Evolutionary conservation across 2,329 filamentous ascomycete species (phyloP), one percentile per base, ranked within the genome.

Genomic region (Fusarium odoratissimum): DNA sequence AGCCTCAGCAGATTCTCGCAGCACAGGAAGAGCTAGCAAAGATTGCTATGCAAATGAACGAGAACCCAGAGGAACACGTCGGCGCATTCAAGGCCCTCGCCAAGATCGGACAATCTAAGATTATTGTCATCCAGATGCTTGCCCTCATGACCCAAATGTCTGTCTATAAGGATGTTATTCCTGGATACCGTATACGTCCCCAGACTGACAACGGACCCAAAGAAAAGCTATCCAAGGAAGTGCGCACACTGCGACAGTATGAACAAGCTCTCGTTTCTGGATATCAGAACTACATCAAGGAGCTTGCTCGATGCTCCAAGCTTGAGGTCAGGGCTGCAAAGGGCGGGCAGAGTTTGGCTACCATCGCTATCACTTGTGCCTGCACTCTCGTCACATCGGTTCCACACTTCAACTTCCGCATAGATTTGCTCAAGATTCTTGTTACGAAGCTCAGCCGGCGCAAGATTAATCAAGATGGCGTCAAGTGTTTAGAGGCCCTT

Each of bases 351-450:
- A 86, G 82, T 61, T 80, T 98, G 30, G 89, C 91, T 11, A 92
- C 87, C 58, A 88, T 97, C 31, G 95, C 96, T 7, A 91, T 97
- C 64, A 92, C 91, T 46, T 99, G 96, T 80, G 92, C 93, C 4
- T 97, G 95, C 82, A 92, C 89, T 35, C 87, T 99, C 21, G 83
- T 98, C 44, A 90, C 89, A 25, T 87, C 92, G 4, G 95, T 98
- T 2, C 94, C 96, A 7, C 97, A 99, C 84, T 99, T 99, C 89
- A 99, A 99, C 85, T 98, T 97, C 82, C 92, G 96, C 44, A 89
- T 87, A 54, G 95, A 99, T 59, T 85, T 99, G 59, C 84, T 99
- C 69, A 94, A 93, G 82, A 95, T 98, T 64, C 80, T 99, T 19
- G 91, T 97, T 28, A 91, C 91, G 75, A 96, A 96, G 80, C 86